A percentile compares a stretch with the other conserved stretches of the same genome.
These are phyloP conservation scores for Chaetomium strumarium DNA, from an alignment of 2,329 filamentous ascomycete genomes.

Conservation along the genomic window DNA sequence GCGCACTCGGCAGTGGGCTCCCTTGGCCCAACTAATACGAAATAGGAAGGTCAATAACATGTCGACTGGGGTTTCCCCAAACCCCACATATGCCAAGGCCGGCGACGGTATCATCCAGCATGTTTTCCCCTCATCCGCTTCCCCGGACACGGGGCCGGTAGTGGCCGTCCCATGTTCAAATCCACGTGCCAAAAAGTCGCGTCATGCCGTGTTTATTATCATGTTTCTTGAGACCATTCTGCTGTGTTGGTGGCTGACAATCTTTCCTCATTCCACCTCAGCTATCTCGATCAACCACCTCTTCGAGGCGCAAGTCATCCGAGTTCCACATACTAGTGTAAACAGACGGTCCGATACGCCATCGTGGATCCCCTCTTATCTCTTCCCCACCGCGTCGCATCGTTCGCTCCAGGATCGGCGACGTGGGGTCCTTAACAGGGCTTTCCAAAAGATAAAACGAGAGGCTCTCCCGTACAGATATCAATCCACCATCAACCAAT, in stretches of 20 bases:
- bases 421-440: not conserved
- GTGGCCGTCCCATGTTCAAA: not conserved
- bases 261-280: no score
- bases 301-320: not conserved
- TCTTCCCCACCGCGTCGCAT: not conserved
- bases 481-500: not conserved
- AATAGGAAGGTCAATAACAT: conserved; percentile 3
- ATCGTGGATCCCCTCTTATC: not conserved
- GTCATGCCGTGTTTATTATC: not conserved
- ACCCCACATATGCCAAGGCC: not conserved
- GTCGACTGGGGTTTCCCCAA: not conserved
- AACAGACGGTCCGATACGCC: no score
- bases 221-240: not conserved
- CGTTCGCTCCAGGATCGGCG: not conserved
- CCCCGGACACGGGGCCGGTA: conserved; percentile 7
- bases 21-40: not conserved
- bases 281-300: not conserved
- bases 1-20: not conserved
- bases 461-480: not conserved
- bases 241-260: no score
- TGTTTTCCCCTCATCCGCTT: not conserved
- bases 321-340: not conserved
- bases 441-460: not conserved
- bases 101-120: not conserved
- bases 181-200: not conserved